Evolutionary conservation across 1,284 basidiomycete species (phyloP), one percentile per base, ranked within the genome.

Genomic region (Boletus nobilissimus): DNA sequence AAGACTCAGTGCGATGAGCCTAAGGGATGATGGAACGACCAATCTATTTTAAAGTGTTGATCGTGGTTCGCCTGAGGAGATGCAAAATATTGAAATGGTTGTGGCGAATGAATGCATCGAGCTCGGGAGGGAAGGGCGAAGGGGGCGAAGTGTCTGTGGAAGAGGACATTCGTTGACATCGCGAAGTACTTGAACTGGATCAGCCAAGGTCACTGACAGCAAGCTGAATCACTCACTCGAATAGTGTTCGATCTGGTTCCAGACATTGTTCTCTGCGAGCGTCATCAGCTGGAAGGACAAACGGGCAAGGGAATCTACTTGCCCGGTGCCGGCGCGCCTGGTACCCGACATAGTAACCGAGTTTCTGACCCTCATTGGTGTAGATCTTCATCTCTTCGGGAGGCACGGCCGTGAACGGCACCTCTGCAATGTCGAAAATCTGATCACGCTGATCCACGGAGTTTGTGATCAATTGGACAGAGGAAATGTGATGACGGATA

Each of bases 91-190:
- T 70, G 46, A 70, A 63, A 57, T 78, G 68, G 48, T 79, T 76
- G 64, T 79, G 88, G 34, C 86, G 87, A 32, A 87, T 86, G 80
- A 92, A 92, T 1, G 84, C 87, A 39, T 89, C 86, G 24, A 94
- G 87, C 80, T 94, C 92, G 14, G 91, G 89, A 2, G 93, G 84
- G 76, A 91, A 88, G n/a, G n/a, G n/a, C n/a, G n/a, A n/a, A n/a
- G n/a, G 0, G 93, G 89, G n/a, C 87, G 86, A 77, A 92, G 74
- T 39, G 88, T 80, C 80, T 89, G 83, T 29, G 92, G 89, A 86
- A 92, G 89, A 79, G 79, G 81, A 36, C 85, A 87, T 74, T 84
- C 88, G 5, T 78, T 85, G n/a, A 91, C 83, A 48, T 89, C 82
- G n/a, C 87, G 86, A 77, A 91, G 87, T 54, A 90, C 91, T 91